A percentile compares a stretch with the other conserved stretches of the same genome.
These are phyloP conservation scores for Tubosaeta sp. DNA, from an alignment of 768 basidiomycete genomes.

Conservation along the genomic window DNA sequence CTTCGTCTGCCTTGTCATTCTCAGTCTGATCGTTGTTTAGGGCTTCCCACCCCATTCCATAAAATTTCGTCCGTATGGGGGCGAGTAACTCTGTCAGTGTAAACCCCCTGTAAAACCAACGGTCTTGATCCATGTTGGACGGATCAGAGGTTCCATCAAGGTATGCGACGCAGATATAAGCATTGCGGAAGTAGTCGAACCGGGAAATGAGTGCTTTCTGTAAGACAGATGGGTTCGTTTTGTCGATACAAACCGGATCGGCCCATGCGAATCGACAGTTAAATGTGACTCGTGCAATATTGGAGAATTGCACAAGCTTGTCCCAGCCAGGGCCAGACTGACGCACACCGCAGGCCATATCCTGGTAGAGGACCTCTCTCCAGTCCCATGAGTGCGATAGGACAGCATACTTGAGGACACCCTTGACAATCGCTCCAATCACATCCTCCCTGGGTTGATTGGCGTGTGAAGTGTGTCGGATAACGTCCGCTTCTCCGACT, in stretches of 20 bases:
- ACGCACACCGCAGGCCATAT: conserved; percentile 1
- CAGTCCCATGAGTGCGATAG: conserved; percentile 15
- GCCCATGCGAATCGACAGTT: conserved; percentile 20
- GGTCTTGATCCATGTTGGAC: conserved; percentile 5
- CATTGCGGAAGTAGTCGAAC: conserved; percentile 21
- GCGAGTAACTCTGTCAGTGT: conserved; percentile 18
- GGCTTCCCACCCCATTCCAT: conserved; percentile 14
- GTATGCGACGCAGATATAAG: conserved; percentile 17
- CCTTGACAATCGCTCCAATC: conserved; percentile 17
- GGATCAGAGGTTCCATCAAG: conserved; percentile 1
- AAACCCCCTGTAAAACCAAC: conserved; percentile 17
- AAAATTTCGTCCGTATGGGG: conserved; percentile 19
- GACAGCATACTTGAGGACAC: conserved; percentile 20
- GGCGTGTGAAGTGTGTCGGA: conserved; percentile 18
- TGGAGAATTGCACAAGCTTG: conserved; percentile 12
- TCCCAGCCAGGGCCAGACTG: conserved; percentile 8
- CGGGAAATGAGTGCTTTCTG: not conserved
- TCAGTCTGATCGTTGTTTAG: conserved; percentile 14
- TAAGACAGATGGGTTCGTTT: no score
- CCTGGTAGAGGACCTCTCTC: not conserved
- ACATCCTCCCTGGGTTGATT: conserved; percentile 23
- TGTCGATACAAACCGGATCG: conserved; percentile 17
- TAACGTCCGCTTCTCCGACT: conserved; percentile 19
- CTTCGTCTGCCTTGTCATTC: conserved; percentile 22
- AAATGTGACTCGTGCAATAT: conserved; percentile 9